phyloP scores from a whole-genome alignment of 73 alveolate genomes.

The Blepharisma japonicum region DNA sequence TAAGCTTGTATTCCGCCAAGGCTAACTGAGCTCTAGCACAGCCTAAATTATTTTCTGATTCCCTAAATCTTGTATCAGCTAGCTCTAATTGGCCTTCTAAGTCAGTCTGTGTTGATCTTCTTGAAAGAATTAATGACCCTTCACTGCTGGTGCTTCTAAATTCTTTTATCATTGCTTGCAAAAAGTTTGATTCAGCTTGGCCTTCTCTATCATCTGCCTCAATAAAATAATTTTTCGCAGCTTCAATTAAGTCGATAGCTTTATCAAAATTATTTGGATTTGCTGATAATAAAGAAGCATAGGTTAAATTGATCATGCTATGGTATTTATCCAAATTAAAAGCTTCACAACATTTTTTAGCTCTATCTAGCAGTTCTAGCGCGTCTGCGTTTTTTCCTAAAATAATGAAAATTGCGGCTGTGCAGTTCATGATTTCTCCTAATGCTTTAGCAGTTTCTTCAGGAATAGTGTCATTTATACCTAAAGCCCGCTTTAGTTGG shows the following conservation, averaged over 20 bases:
- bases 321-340: neutral
- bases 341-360: neutral
- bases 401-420: neutral
- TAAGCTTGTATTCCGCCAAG: neutral
- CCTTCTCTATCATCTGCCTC: neutral
- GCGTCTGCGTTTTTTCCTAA: conserved; percentile 13
- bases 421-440: conserved; percentile 12
- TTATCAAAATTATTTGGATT: neutral
- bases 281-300: neutral
- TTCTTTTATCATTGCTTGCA: neutral
- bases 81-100: neutral
- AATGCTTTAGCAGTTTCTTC: conserved; percentile 9
- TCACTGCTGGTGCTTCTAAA: neutral
- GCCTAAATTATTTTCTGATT: neutral
- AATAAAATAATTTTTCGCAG: neutral
- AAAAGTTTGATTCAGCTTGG: neutral
- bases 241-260: neutral
- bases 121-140: neutral
- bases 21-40: conserved; percentile 21
- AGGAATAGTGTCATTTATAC: neutral
- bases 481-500: neutral
- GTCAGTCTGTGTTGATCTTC: neutral
- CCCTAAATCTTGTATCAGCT: neutral
- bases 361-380: neutral
- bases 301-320: neutral